These are phyloP conservation scores for Entomortierella lignicola DNA, from an alignment of 192 early-diverging fungal species.

Conservation along the genomic window DNA sequence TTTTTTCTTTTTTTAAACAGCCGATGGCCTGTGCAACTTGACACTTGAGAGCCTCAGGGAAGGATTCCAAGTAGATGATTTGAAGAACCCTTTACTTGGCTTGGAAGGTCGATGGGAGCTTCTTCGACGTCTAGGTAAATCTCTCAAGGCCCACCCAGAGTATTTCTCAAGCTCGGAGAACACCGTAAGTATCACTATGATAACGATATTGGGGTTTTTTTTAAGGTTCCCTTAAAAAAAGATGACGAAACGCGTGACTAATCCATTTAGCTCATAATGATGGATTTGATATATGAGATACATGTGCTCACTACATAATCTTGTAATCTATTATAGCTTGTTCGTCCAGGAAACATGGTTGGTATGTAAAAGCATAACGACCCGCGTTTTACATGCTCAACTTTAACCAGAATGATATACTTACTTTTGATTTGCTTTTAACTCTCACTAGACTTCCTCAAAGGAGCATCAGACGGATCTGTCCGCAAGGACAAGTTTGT, in stretches of 20 bases:
- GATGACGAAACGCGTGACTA: background rate
- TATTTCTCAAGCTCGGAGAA: slow-evolving; percentile 68
- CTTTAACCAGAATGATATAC: too few relatives aligned
- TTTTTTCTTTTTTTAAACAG: slow-evolving; percentile 24
- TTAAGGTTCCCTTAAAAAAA: background rate
- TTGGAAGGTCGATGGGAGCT: slow-evolving; percentile 79
- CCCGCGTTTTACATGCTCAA: too few relatives aligned
- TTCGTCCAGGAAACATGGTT: slow-evolving; percentile 86
- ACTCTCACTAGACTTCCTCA: slow-evolving; percentile 69
- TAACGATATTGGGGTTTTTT: background rate
- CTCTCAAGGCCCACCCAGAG: slow-evolving; percentile 59
- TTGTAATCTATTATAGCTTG: slow-evolving; percentile 25
- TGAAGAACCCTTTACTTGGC: slow-evolving; percentile 83
- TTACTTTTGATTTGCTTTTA: background rate
- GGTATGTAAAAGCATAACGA: slow-evolving; percentile 58
- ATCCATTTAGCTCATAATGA: too few relatives aligned
- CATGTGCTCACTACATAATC: background rate
- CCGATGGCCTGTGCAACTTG: slow-evolving; percentile 63
- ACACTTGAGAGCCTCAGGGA: slow-evolving; percentile 60
- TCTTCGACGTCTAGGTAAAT: slow-evolving; percentile 71
- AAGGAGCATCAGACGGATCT: slow-evolving; percentile 60
- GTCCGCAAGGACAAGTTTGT: slow-evolving; percentile 57
- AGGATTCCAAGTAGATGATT: slow-evolving; percentile 83
- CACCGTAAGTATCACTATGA: slow-evolving; percentile 29
- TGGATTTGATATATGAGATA: too few relatives aligned